Base-by-base conservation (phyloP, 768 basidiomycete species). In the Xerocomellus chrysenteron region DNA sequence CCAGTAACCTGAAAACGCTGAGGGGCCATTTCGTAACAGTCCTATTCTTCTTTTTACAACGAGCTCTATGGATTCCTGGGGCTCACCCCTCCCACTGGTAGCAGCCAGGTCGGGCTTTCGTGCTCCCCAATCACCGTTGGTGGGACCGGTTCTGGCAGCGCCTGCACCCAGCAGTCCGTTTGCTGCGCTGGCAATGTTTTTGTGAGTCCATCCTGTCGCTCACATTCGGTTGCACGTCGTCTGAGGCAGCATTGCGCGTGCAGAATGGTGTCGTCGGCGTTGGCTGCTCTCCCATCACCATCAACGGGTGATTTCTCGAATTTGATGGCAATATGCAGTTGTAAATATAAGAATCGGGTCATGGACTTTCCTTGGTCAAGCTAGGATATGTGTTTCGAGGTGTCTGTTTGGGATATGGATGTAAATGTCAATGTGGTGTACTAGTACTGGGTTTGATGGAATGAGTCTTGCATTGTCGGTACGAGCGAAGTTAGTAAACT, bases 271-370 rank as follows among this genome's bases (percentile, higher is more conserved):
- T 43, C 17, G n/a, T 55, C 24, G 7, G 14, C n/a, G 11, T 32
- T 10, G 47, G 43, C 24, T 58, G 54, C 47, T 46, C 54, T n/a
- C 43, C 54, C 19, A 40, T 45, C 49, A 45, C 33, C 21, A 32
- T 51, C 30, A 56, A 46, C 43, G 0, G 21, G 40, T 57, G 24
- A 57, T 53, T 7, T n/a, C 37, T 6, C 30, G 3, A 5, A 12
- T 12, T n/a, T 5, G 11, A 26, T 43, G 47, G 21, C 10, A 41
- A 41, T 41, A n/a, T 41, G 40, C 2, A 10, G 5, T 42, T 12
- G 12, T 42, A 42, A 39, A 8, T 39, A 17, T 39, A 39, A 17
- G 35, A 6, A n/a, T 39, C 8, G 37, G n/a, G 11, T 40, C 19
- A 10, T 41, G 11, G 40, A n/a, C n/a, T 9, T 12, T 19, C 5